Conservation (phyloP, 129 eudicot species). For the Rutidosis leptorrhynchoides region DNA sequence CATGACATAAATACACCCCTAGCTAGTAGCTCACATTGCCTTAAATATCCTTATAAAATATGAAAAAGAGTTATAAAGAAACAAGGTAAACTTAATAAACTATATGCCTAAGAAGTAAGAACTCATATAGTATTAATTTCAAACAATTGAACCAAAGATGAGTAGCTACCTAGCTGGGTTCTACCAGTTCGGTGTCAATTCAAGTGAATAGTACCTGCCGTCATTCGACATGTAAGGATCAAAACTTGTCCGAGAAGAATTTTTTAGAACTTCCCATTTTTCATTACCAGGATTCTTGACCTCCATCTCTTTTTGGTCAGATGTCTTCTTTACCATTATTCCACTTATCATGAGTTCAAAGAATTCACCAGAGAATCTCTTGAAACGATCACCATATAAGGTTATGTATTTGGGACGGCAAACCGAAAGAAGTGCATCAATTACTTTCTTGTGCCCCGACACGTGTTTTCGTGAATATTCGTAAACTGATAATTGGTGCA, state of each 20-base stretch:
- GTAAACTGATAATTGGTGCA: background rate
- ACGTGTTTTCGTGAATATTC: background rate
- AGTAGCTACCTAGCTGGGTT: no score
- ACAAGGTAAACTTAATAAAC: no score
- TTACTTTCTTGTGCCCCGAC: background rate
- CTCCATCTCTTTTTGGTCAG: background rate
- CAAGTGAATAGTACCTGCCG: background rate
- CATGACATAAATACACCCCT: no score
- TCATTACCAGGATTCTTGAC: no score
- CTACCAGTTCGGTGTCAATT: background rate
- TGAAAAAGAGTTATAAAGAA: no score
- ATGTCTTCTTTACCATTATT: background rate
- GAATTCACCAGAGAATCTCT: no score
- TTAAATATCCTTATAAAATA: no score
- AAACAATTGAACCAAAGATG: background rate
- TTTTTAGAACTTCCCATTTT: background rate
- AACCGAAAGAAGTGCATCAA: background rate
- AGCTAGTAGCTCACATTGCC: no score
- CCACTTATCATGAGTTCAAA: background rate
- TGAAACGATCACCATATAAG: background rate
- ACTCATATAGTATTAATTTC: background rate
- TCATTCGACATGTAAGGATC: background rate
- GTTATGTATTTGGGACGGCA: background rate
- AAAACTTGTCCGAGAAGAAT: background rate
- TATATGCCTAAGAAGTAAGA: no score